Base-by-base conservation (phyloP, 768 basidiomycete genomes). In the Psilocybe sp. region DNA sequence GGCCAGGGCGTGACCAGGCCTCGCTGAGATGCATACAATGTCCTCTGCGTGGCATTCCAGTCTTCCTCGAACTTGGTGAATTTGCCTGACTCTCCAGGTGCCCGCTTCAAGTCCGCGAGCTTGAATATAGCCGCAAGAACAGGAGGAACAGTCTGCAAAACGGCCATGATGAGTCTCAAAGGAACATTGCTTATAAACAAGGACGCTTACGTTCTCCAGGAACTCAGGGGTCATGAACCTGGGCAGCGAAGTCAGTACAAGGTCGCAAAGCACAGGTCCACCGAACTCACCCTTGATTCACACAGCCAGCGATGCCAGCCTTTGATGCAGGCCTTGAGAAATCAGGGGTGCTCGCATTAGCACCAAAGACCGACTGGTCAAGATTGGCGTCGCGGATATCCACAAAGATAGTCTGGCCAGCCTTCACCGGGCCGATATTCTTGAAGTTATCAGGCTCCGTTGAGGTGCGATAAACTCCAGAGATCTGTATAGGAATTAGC, bases 51-150 rank as follows among this genome's bases (percentile, higher is more conserved):
- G 7, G 64, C 69, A 52, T 69, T 60, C 57, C 64, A 66, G 6
- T 60, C 43, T 53, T 75, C 74, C 11, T 56, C 60, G 54, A 75
- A 75, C 28, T 70, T 70, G 40, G 2, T 42, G 11, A 80, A 64
- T 7, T 52, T 47, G 15, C 79, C 79, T 13, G 70, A 70, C 13
- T 55, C 53, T 1, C 70, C 72, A 23, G 69, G 63, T 4, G 60
- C 74, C 18, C 71, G 64, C 42, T 63, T 59, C 31, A 83, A 41
- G 16, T 70, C 60, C 45, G 73, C 70, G 49, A 79, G 63, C 31
- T 64, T 64, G 49, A 82, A 73, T 37, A 85, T 71, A 5, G 63
- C 66, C 2, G 69, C 65, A 16, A 84, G 55, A 18, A 79, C 67
- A 23, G 62, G 61, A 20, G 78, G 71, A 3, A 72, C 73, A 23